These are phyloP conservation scores for Colletotrichum lini DNA, from an alignment of 2,329 filamentous ascomycete genomes.

Conservation along the genomic window DNA sequence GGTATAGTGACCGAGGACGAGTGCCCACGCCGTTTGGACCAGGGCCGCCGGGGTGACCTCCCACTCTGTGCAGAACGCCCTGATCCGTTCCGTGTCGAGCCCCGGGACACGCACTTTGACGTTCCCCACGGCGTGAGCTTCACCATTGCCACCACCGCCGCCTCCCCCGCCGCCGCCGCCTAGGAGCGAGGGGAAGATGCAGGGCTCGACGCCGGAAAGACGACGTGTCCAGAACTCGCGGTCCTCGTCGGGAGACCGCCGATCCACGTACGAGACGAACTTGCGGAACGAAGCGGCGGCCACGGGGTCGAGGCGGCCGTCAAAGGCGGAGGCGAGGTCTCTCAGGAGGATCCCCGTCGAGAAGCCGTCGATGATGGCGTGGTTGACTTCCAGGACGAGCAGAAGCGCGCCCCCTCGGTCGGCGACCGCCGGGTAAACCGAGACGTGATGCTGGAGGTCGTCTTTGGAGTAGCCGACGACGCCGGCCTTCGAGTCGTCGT, in stretches of 20 bases:
- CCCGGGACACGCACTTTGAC: background rate
- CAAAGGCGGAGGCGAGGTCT: background rate
- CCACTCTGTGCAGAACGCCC: conserved; percentile 3
- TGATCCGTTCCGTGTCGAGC: background rate
- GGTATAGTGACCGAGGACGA: conserved; percentile 3
- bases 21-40: conserved; percentile 12
- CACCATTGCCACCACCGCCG: too few relatives aligned
- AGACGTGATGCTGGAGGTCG: conserved; percentile 1
- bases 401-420: background rate
- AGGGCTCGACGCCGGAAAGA: conserved; percentile 41
- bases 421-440: background rate
- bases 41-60: conserved; percentile 9
- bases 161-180: background rate
- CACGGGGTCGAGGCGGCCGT: background rate
- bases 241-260: conserved; percentile 17
- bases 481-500: background rate
- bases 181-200: conserved; percentile 37
- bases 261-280: conserved; percentile 41
- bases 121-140: background rate
- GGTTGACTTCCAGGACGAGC: conserved; percentile 16
- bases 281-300: conserved; percentile 16
- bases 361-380: conserved; percentile 15
- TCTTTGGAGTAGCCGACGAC: background rate
- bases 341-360: conserved; percentile 4
- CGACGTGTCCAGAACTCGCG: conserved; percentile 43